phyloP scores from a whole-genome alignment of 768 basidiomycete genomes.

The Pisolithus marmoratus region DNA sequence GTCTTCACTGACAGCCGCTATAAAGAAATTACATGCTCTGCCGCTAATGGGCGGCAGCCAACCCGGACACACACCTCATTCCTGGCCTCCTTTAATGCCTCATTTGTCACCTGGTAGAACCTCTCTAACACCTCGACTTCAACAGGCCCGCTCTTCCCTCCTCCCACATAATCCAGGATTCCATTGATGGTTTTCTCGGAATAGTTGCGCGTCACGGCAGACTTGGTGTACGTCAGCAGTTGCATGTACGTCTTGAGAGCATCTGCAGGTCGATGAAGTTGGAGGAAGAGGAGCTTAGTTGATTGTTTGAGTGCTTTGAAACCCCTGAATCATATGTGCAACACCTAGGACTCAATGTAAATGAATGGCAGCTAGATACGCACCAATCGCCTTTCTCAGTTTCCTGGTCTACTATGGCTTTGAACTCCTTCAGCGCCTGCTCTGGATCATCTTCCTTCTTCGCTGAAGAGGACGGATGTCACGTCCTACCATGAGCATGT shows the following conservation, averaged over 20 bases:
- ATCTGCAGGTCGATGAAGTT: conserved; percentile 70
- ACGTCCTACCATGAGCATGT: neutral
- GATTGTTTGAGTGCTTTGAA: conserved; percentile 99
- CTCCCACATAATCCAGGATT: conserved; percentile 96
- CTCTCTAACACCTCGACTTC: conserved; percentile 86
- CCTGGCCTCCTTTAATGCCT: conserved; percentile 87
- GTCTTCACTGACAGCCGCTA: conserved; percentile 93
- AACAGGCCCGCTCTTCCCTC: conserved; percentile 70
- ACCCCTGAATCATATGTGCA: conserved; percentile 53
- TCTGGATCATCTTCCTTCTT: conserved; percentile 95
- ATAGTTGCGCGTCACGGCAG: conserved; percentile 90
- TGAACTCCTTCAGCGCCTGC: conserved; percentile 85
- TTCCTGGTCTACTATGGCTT: conserved; percentile 83
- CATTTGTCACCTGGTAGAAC: conserved; percentile 92
- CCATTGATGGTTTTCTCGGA: conserved; percentile 99
- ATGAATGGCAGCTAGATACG: conserved; percentile 14
- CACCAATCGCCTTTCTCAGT: conserved; percentile 94
- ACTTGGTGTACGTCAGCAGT: conserved; percentile 91
- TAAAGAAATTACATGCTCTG: conserved; percentile 3
- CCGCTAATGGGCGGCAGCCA: neutral
- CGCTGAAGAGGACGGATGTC: conserved; percentile 37
- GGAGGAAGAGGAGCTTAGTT: conserved; percentile 87
- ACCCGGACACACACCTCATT: conserved; percentile 71
- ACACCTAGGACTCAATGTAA: neutral
- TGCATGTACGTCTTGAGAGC: conserved; percentile 83